Conservation (phyloP, 169 alveolate species). For the Eimeria acervulina region DNA sequence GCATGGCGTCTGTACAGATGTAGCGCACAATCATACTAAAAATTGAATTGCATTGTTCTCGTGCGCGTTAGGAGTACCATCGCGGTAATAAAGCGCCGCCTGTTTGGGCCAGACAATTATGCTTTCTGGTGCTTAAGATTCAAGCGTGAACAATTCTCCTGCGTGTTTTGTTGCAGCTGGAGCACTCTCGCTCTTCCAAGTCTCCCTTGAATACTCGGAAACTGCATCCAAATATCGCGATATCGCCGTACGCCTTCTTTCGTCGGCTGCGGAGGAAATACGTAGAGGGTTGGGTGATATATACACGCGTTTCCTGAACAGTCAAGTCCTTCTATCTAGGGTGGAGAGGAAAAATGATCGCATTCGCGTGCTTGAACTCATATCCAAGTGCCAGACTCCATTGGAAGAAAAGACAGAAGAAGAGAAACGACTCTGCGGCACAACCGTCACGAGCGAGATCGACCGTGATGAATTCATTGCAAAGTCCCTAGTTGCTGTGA, state of each 20-base stretch:
- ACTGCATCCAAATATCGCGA: background rate
- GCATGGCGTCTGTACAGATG: background rate
- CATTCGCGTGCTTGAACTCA: slow-evolving; percentile 42
- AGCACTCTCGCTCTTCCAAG: slow-evolving; percentile 30
- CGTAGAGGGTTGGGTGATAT: slow-evolving; percentile 39
- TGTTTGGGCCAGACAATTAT: too few species aligned
- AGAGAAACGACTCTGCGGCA: slow-evolving; percentile 56
- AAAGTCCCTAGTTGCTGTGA: slow-evolving; percentile 45
- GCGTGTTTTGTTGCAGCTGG: slow-evolving; percentile 26
- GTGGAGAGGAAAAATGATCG: slow-evolving; percentile 33
- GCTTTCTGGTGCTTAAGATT: background rate
- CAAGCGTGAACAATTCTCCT: too few species aligned
- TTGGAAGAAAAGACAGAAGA: slow-evolving; percentile 30
- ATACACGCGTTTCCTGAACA: slow-evolving; percentile 66
- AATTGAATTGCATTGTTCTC: background rate
- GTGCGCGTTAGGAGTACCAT: background rate
- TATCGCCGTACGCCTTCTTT: background rate
- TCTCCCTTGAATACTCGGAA: background rate
- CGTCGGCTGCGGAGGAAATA: background rate
- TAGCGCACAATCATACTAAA: too few species aligned
- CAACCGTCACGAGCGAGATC: slow-evolving; percentile 55
- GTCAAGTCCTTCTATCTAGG: slow-evolving; percentile 43
- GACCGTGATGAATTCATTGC: slow-evolving; percentile 58
- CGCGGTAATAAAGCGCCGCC: background rate
- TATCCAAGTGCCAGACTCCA: slow-evolving; percentile 67